phyloP scores from a whole-genome alignment of 1,284 basidiomycete genomes.

The Farysia itapuensis region DNA sequence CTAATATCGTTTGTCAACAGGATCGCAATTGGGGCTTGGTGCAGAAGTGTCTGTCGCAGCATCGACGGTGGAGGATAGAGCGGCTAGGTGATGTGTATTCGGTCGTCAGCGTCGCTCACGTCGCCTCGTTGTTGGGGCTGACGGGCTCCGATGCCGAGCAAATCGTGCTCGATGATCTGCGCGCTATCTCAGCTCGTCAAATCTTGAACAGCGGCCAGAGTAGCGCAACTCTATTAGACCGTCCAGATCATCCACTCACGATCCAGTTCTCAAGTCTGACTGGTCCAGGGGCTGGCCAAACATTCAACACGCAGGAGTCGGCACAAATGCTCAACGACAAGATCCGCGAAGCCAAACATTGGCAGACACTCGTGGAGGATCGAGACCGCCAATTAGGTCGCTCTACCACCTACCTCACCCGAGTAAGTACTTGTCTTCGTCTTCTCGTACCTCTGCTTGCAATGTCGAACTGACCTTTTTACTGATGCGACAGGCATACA shows the following conservation, averaged over 20 bases:
- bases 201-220: no score
- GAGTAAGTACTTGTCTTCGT: no score
- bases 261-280: neutral
- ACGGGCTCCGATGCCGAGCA: conserved; percentile 62
- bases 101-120: conserved; percentile 71
- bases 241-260: neutral
- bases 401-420: conserved; percentile 18
- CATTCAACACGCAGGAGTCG: conserved; percentile 2
- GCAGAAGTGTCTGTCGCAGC: conserved; percentile 68
- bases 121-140: conserved; percentile 67
- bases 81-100: conserved; percentile 77
- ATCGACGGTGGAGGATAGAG: conserved; percentile 73
- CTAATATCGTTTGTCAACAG: conserved; percentile 58
- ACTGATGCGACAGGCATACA: no score
- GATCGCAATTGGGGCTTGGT: conserved; percentile 74
- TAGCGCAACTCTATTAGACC: neutral
- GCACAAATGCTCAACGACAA: conserved; percentile 14
- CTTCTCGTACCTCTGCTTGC: no score
- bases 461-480: no score
- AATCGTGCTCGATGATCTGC: neutral
- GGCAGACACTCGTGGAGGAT: conserved; percentile 22
- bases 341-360: conserved; percentile 31
- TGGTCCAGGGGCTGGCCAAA: neutral
- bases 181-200: no score
- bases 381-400: conserved; percentile 24